A percentile compares a stretch with the other conserved stretches of the same genome.
Conservation (phyloP, 805 yeast genomes). For the Barnettozyma pratensis region DNA sequence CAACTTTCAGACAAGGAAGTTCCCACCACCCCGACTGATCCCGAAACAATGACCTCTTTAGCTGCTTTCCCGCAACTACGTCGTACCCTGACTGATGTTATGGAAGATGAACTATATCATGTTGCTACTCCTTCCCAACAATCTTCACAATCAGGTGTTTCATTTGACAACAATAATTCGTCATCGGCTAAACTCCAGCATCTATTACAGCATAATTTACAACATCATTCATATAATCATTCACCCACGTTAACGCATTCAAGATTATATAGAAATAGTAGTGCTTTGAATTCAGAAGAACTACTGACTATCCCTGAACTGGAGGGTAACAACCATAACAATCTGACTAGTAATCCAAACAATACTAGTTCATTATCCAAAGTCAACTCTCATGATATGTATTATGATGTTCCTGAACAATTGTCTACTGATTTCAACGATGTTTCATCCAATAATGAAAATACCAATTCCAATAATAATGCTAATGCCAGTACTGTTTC, state of each 20-base stretch:
- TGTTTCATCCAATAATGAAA: neutral
- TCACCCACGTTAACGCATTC: conserved; percentile 13
- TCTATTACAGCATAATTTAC: neutral
- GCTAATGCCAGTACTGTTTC: too few species aligned
- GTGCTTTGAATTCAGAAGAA: conserved; percentile 22
- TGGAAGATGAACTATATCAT: conserved; percentile 56
- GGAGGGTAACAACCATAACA: neutral
- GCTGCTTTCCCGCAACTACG: conserved; percentile 45
- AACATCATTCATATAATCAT: conserved; percentile 1
- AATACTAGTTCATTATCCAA: conserved; percentile 9
- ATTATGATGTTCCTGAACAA: conserved; percentile 22
- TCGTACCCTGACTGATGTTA: conserved; percentile 50
- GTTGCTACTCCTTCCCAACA: conserved; percentile 12
- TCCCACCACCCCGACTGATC: neutral
- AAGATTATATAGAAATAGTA: conserved; percentile 16
- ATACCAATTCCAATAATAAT: neutral
- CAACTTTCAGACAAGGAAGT: neutral
- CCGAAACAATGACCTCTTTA: conserved; percentile 39
- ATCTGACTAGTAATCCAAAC: neutral
- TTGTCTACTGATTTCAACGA: conserved; percentile 9
- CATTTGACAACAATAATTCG: conserved; percentile 3
- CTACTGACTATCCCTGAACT: conserved; percentile 22
- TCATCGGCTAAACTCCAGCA: conserved; percentile 9
- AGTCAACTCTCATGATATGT: conserved; percentile 18
- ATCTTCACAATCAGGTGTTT: neutral